These are phyloP conservation scores for Fraxinus pennsylvanica DNA, from an alignment of 257 asterid genomes.

Conservation along the genomic window DNA sequence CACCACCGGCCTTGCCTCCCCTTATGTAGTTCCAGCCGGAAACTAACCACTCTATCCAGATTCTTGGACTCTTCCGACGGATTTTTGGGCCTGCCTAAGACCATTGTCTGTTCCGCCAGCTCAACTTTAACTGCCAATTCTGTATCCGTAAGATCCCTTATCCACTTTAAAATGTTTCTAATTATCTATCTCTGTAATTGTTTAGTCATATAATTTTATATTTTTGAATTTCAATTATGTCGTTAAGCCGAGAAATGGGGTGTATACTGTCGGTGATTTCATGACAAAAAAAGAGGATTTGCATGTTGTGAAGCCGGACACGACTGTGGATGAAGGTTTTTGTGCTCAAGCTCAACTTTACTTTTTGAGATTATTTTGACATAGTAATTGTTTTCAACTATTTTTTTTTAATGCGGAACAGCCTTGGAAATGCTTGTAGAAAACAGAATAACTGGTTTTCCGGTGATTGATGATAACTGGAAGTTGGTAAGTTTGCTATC, in stretches of 20 bases:
- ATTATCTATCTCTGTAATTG: background rate
- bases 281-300: slow-evolving; percentile 75
- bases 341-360: background rate
- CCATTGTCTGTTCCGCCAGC: slow-evolving; percentile 36
- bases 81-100: slow-evolving; percentile 15
- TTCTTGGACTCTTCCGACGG: background rate
- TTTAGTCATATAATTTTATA: background rate
- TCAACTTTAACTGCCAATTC: slow-evolving; percentile 38
- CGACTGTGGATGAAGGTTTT: slow-evolving; percentile 76
- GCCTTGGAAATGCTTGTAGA: slow-evolving; percentile 83
- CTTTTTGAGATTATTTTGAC: background rate
- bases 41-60: background rate
- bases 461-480: slow-evolving; percentile 85
- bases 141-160: slow-evolving; percentile 35
- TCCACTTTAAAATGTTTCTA: background rate
- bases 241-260: slow-evolving; percentile 57
- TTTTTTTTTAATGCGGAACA: slow-evolving; percentile 27
- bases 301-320: slow-evolving; percentile 71
- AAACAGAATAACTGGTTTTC: slow-evolving; percentile 83
- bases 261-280: slow-evolving; percentile 72
- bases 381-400: background rate
- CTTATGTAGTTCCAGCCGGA: slow-evolving; percentile 25
- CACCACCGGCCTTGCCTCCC: slow-evolving; percentile 25
- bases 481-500: slow-evolving; percentile 53
- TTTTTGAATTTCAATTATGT: slow-evolving; percentile 15